Evolutionary conservation across 2,329 filamentous ascomycete genomes (phyloP), one percentile per base, ranked within the genome.

Genomic region (Taxawa tesnikishii): DNA sequence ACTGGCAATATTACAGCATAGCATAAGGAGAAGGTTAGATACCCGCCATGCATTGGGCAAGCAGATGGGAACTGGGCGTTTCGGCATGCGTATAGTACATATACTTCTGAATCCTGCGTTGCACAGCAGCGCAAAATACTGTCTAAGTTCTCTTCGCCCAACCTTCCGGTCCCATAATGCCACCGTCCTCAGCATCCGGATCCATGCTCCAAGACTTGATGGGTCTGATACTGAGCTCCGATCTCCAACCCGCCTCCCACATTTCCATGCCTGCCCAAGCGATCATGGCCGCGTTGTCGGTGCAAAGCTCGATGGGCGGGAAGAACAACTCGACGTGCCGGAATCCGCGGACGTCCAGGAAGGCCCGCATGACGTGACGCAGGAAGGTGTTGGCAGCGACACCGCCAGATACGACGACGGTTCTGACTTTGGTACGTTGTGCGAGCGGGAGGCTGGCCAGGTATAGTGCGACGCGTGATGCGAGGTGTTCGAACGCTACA

Each of bases 251-350:
- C 1, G 71, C 73, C 54, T 81, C 70, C 49, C 72, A 94, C 87
- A 98, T 94, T 58, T 96, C 87, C 43, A 87, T 69, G 0, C 80
- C 90, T 1, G 87, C 68, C 88, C 90, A 96, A 2, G 80, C 88
- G 51, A 96, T 87, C 90, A 98, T 98, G 29, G 85, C 83, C 9
- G 90, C 90, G 55, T 98, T 96, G 49, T 98, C 90, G 0, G 84
- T 94, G 51, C 90, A 96, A 32, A 88, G 65, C 26, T 67, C 63
- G 7, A 72, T 56, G 3, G 85, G 85, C n/a, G 90, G 88, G 34
- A 79, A 81, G 17, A 78, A 58, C 6, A 94, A 54, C 8, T 65
- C 46, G 16, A 92, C 53, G 41, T 73, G 45, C 0, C 51, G 49
- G 48, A 74, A 78, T 0, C 82, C 82, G 26, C 79, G 70, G n/a